Evolutionary conservation across 1,284 basidiomycete genomes (phyloP).

Genomic region (Apiotrichum sp.): DNA sequence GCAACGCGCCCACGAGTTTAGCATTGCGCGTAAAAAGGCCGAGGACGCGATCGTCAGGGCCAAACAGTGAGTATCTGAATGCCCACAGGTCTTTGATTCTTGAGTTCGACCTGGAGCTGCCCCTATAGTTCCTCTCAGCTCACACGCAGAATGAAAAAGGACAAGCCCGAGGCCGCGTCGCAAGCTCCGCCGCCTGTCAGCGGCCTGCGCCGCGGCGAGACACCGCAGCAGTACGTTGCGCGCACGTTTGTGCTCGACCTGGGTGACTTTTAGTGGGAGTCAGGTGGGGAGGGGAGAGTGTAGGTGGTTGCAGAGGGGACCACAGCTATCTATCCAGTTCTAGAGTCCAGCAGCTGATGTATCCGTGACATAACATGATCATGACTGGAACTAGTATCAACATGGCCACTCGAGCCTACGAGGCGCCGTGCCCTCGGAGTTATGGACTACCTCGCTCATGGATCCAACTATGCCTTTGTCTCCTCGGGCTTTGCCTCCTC

Average conservation of each 20-base stretch:
- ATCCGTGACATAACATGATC: background rate
- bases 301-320: background rate
- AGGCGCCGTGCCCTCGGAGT: no score
- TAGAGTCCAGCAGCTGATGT: background rate
- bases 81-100: no score
- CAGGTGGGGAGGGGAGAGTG: no score
- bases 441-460: no score
- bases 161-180: conserved; percentile 5
- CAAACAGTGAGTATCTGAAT: conserved; percentile 26
- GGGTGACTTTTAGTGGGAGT: conserved; percentile 43
- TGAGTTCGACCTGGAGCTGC: no score
- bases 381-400: background rate
- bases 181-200: conserved; percentile 21
- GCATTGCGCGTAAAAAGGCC: conserved; percentile 60
- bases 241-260: conserved; percentile 47
- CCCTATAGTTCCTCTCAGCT: no score
- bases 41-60: conserved; percentile 39
- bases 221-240: conserved; percentile 43
- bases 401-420: no score
- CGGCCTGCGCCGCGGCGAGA: conserved; percentile 38
- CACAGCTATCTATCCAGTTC: background rate
- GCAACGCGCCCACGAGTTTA: conserved; percentile 64
- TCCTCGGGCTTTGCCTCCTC: background rate
- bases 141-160: conserved; percentile 9
- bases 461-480: no score